phyloP scores from a whole-genome alignment of 257 asterid genomes.

The Jaltomata sinuosa region DNA sequence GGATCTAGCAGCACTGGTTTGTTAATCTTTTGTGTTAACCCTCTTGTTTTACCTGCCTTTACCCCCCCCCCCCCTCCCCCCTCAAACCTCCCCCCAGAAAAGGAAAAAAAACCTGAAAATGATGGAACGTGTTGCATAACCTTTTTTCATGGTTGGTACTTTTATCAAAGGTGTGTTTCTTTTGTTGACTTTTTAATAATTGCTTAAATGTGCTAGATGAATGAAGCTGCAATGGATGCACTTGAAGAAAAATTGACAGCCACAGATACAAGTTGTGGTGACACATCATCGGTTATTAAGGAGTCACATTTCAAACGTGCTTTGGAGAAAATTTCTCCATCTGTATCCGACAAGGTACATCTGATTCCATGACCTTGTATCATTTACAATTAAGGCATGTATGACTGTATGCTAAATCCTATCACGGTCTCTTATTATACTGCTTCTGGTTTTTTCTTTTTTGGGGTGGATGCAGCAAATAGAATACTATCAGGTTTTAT shows the following conservation, averaged over 20 bases:
- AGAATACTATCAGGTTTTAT: conserved; percentile 33
- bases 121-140: background rate
- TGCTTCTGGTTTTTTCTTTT: background rate
- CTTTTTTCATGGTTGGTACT: background rate
- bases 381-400: background rate
- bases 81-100: background rate
- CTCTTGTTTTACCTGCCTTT: background rate
- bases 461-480: conserved; percentile 50
- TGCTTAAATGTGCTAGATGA: conserved; percentile 26
- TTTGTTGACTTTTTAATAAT: background rate
- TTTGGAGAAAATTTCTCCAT: conserved; percentile 47
- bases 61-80: background rate
- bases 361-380: background rate
- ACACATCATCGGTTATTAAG: conserved; percentile 33
- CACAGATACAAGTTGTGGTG: conserved; percentile 3
- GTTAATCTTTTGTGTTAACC: conserved; percentile 4
- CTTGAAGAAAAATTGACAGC: conserved; percentile 36
- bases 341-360: conserved; percentile 54
- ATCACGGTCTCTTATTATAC: background rate
- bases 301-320: conserved; percentile 50
- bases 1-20: conserved; percentile 65
- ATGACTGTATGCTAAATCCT: background rate
- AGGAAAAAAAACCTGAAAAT: background rate
- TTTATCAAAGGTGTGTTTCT: background rate
- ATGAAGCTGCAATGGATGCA: conserved; percentile 59